Base-by-base conservation (phyloP, 2,329 filamentous ascomycete species). In the Apiospora rasikravindrae region DNA sequence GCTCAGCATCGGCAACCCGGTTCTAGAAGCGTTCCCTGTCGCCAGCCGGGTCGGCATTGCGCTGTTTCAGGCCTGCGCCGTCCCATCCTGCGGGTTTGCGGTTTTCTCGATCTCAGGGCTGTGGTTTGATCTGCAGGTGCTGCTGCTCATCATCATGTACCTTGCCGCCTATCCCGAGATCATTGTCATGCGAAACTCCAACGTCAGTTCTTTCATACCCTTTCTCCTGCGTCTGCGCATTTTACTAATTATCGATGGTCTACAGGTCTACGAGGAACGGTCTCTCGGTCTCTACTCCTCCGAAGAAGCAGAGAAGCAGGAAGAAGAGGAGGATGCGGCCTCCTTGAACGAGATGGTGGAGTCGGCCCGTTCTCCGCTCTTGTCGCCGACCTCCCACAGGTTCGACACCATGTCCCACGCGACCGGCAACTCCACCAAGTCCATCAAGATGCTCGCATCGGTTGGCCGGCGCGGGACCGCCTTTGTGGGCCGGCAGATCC, bases 41-140 rank as follows among this genome's bases (percentile, higher is more conserved):
- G 85, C 86, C 0, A 86, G 87, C 22, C 86, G 90, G 1, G 83
- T 91, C 5, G 82, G 93, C 29, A 90, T 91, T 74, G 91, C 91
- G 0, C 82, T 93, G 4, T 93, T 93, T 76, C 89, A 92, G 77
- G 89, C 68, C 14, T 14, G 70, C 83, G 89, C 90, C 71, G 89
- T 92, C 6, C 87, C 91, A 8, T 89, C 89, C 11, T 90, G 89
- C 22, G 91, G 91, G 0, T 92, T 92, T 75, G 91, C 91, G 69
- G 88, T 93, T 29, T 88, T 93, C 42, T 84, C 86, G 1, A 90
- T 93, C 66, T 82, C 88, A 4, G 82, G 85, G 1, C 83, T 90
- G 1, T 81, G 77, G 13, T 86, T 87, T 4, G 86, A 85, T 3
- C 77, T 87, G 42, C 83, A 87, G 71, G 82, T 88, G 26, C 80